Percentiles rank a stretch among this genome's conserved stretches.
These are phyloP conservation scores for Styphnolobium japonicum DNA, from an alignment of 306 rosid species.

Conservation along the genomic window DNA sequence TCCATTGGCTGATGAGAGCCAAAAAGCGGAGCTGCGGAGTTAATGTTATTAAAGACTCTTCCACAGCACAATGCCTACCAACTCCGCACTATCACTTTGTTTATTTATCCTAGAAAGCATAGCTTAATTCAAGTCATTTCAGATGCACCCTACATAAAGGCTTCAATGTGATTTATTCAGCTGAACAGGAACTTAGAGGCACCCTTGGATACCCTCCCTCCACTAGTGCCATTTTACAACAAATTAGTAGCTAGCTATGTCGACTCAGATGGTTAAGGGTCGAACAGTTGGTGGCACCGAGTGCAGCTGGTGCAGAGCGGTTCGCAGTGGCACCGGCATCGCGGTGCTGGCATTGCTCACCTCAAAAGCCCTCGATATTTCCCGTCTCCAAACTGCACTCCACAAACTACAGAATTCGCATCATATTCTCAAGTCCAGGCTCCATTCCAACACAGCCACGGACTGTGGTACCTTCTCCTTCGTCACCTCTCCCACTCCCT, in stretches of 20 bases:
- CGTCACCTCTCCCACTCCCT: constrained; percentile 33
- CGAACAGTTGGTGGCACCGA: constrained; percentile 49
- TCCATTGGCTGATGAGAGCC: background rate
- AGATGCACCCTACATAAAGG: background rate
- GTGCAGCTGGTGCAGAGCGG: constrained; percentile 50
- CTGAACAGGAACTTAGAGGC: no score
- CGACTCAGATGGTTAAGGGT: background rate
- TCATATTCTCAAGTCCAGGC: constrained; percentile 56
- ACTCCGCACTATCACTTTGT: background rate
- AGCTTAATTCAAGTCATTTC: no score
- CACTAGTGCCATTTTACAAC: background rate
- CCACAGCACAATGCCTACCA: background rate
- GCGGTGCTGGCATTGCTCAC: constrained; percentile 41
- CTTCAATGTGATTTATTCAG: background rate
- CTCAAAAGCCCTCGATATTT: constrained; percentile 21
- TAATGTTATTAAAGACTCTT: background rate
- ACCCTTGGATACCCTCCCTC: no score
- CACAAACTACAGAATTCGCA: constrained; percentile 46
- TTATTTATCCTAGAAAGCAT: background rate
- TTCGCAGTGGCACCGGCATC: constrained; percentile 57
- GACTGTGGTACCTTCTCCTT: constrained; percentile 32
- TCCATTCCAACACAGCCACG: constrained; percentile 17
- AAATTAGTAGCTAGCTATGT: background rate
- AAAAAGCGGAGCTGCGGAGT: background rate
- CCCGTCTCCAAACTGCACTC: constrained; percentile 40